phyloP scores from a whole-genome alignment of 148 eudicot genomes.

The Persicaria maculosa region DNA sequence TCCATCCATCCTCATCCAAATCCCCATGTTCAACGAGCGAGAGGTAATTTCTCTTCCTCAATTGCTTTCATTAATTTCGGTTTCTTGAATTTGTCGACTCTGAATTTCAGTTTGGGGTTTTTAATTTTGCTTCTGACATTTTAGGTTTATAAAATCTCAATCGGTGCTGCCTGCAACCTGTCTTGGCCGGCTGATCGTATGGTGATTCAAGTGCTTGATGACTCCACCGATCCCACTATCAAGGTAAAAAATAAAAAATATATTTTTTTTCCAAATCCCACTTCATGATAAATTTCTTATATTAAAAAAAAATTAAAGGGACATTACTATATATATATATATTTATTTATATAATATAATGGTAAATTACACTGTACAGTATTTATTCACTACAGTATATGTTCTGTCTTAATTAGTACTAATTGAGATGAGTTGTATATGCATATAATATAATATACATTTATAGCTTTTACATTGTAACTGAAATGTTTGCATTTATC shows the following conservation, averaged over 20 bases:
- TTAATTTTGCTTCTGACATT: not conserved
- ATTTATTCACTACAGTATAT: not conserved
- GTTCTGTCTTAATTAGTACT: too few species aligned
- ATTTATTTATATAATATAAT: not conserved
- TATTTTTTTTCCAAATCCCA: not conserved
- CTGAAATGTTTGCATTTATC: too few species aligned
- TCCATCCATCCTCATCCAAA: slow-evolving; percentile 16
- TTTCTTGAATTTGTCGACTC: not conserved
- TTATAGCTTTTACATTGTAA: too few species aligned
- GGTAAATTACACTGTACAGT: not conserved
- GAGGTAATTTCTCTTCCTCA: slow-evolving; percentile 6
- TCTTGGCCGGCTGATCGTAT: slow-evolving; percentile 91
- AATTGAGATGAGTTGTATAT: too few species aligned
- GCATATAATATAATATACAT: too few species aligned
- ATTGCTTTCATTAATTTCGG: not conserved
- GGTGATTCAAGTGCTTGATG: slow-evolving; percentile 90
- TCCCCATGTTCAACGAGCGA: slow-evolving; percentile 20
- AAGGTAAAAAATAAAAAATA: slow-evolving; percentile 38
- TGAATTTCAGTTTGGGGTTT: not conserved
- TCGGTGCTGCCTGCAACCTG: slow-evolving; percentile 95
- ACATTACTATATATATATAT: too few species aligned
- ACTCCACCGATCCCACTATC: slow-evolving; percentile 68
- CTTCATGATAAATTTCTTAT: not conserved
- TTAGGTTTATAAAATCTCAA: slow-evolving; percentile 90
- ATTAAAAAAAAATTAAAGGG: too few species aligned